Base-by-base conservation (phyloP, 805 yeast species). In the Yarrowia deformans region DNA sequence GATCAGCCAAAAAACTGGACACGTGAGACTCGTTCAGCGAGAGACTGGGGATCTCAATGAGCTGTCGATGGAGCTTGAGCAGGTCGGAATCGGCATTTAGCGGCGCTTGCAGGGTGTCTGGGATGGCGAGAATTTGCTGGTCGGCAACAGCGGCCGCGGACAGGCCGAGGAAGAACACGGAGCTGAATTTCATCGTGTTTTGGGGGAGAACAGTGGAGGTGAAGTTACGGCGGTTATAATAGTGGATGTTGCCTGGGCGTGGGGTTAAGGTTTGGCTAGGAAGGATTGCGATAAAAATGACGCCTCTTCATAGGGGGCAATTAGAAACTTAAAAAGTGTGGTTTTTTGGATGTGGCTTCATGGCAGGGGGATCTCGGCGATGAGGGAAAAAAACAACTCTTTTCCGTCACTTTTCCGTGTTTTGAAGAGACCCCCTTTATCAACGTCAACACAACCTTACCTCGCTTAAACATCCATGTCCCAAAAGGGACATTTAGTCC, bases 1-100 rank as follows among this genome's bases (percentile, higher is more conserved):
- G 85, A 3, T 71, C 70, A 39, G 75, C 73, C 55, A 87, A 73
- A 71, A 73, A 85, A 2, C 74, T 69, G 1, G 84, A 82, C 0
- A 82, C 87, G 0, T 70, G 75, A 4, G 71, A 64, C 45, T 73
- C 73, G 54, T 55, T 55, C n/a, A 69, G 70, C 37, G 82, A 77
- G 6, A 82, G 72, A 1, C 84, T 81, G 29, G 78, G 74, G 40
- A 78, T 74, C 29, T 76, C 76, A 18, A 83, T 73, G 29, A 82
- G 73, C 2, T 77, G 70, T 43, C 74, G 75, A 71, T 82, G 85
- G 39, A 81, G 72, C 13, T 35, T 16, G 18, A 63, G 40, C 8
- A 63, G 68, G 4, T 42, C 32, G 7, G 63, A 56, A 10, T 23
- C 48, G 29, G 3, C 18, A 6, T 42, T 12, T 13, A n/a, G 13